These are phyloP conservation scores for Xylariaceae sp. DNA, from an alignment of 2,329 filamentous ascomycete species.

Conservation along the genomic window DNA sequence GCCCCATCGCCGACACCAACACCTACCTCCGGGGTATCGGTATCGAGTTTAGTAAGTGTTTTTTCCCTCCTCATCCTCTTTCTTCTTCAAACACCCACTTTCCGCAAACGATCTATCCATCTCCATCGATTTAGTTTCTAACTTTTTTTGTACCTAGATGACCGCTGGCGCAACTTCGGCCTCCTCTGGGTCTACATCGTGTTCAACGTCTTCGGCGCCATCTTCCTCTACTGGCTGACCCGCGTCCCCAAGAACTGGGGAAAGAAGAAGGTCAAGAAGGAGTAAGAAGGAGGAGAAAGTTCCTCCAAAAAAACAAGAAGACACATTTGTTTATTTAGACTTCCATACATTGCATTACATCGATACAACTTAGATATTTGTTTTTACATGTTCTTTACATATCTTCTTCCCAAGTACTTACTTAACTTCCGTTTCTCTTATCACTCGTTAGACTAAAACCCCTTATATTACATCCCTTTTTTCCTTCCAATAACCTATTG, in stretches of 20 bases:
- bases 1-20: constrained; percentile 34
- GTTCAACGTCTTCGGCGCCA: constrained; percentile 49
- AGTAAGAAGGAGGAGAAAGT: constrained; percentile 9
- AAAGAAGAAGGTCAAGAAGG: constrained; percentile 26
- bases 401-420: too few species aligned
- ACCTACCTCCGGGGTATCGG: constrained; percentile 33
- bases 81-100: too few species aligned
- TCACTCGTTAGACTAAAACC: too few species aligned
- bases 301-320: constrained; percentile 5
- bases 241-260: constrained; percentile 38
- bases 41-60: constrained; percentile 38
- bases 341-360: too few species aligned
- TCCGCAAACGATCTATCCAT: too few species aligned
- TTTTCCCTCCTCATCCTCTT: not conserved
- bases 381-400: too few species aligned
- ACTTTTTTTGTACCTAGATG: constrained; percentile 15
- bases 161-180: constrained; percentile 54
- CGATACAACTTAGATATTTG: too few species aligned
- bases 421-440: too few species aligned
- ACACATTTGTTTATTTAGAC: not conserved
- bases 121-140: too few species aligned
- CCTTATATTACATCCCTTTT: too few species aligned
- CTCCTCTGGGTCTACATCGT: constrained; percentile 49
- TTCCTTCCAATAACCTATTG: too few species aligned
- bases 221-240: constrained; percentile 49